phyloP scores from a whole-genome alignment of 2,329 filamentous ascomycete genomes.

The Catunica adiposa region DNA sequence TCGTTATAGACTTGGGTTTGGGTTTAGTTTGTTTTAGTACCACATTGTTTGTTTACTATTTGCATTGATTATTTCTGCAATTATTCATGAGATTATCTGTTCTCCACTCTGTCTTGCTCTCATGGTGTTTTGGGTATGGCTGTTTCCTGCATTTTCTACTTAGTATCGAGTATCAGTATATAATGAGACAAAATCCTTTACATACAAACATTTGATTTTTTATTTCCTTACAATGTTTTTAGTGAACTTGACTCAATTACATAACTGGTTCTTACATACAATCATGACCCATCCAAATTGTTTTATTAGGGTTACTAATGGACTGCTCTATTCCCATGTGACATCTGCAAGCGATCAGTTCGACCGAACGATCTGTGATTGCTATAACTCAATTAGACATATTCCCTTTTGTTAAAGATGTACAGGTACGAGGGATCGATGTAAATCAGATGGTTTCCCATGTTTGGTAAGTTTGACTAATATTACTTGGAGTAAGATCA shows the following conservation, averaged over 20 bases:
- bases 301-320: too few species aligned
- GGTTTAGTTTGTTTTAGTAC: neutral
- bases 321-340: too few species aligned
- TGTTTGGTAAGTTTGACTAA: too few species aligned
- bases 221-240: too few species aligned
- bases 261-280: too few species aligned
- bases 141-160: neutral
- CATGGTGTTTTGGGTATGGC: neutral
- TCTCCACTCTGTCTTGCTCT: neutral
- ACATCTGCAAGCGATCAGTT: too few species aligned
- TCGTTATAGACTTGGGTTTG: constrained; percentile 3
- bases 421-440: neutral
- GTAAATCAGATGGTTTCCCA: neutral
- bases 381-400: neutral
- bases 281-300: too few species aligned
- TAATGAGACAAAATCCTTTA: too few species aligned
- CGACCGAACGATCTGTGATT: neutral
- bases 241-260: too few species aligned
- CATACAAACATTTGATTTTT: too few species aligned
- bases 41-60: neutral
- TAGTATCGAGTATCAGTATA: neutral
- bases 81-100: neutral
- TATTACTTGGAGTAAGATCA: neutral
- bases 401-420: neutral
- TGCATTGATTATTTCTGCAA: neutral